phyloP scores from a whole-genome alignment of 495 filamentous ascomycete species.

The Daldinia loculata region DNA sequence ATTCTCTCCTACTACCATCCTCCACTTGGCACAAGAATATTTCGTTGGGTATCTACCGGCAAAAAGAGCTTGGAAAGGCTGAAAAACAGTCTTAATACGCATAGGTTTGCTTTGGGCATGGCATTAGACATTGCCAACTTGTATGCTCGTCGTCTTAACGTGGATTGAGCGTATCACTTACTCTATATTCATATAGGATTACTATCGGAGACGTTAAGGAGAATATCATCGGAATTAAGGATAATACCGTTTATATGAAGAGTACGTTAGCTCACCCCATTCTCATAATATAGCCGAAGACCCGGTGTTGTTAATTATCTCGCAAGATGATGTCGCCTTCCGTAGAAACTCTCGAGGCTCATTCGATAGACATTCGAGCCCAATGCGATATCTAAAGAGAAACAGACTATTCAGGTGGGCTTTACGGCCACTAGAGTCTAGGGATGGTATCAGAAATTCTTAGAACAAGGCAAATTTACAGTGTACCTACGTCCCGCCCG shows the following conservation, averaged over 20 bases:
- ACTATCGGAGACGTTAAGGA: no score
- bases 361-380: neutral
- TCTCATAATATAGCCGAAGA: no score
- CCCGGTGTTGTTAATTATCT: no score
- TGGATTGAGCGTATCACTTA: no score
- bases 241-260: no score
- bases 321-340: neutral
- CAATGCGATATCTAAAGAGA: neutral
- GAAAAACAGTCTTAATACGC: conserved; percentile 1
- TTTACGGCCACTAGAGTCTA: no score
- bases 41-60: neutral
- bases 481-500: neutral
- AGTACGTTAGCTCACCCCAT: no score
- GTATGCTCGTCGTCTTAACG: no score
- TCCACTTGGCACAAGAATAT: neutral
- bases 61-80: neutral
- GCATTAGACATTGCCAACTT: neutral
- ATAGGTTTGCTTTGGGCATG: neutral
- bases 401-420: neutral
- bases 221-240: no score
- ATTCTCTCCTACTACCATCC: neutral
- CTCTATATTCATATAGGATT: no score
- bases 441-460: neutral
- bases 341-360: neutral
- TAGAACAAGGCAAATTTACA: neutral